Evolutionary conservation across 306 rosid species (phyloP), one percentile per base, ranked within the genome.

Genomic region (Erythrophleum fordii): DNA sequence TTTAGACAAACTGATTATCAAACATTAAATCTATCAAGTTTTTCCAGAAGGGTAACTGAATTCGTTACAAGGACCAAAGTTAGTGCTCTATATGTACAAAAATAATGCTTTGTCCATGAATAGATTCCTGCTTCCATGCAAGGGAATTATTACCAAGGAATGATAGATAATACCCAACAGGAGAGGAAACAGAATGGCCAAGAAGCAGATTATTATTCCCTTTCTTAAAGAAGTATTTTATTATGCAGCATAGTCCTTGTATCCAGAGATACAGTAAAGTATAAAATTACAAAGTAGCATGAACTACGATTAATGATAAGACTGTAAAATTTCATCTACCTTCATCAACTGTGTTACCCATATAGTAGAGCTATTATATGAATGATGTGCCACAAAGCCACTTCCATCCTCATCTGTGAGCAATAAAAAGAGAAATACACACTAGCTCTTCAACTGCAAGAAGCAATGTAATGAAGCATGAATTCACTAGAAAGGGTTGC

Each of bases 391-490:
- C 29, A 17, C 46, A 77, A 83, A 86, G 58, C 92, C 86, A 85
- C 85, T 85, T 65, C 88, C 83, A 62, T 81, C 87, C 65, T 95
- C 98, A 78, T 92, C 99, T 93, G 89, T 56, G 66, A 82, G 65
- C 70, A 82, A 80, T 61, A 81, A 59, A 59, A 59, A 81, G 81
- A 80, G 64, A 73, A 86, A 84, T 29, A 53, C 16, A 51, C 20
- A 71, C 58, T 62, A 41, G 75, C 70, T n/a, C 82, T 42, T 12
- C 49, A 76, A 46, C 14, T 71, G 37, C 37, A 18, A 77, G 65
- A 13, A 51, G 23, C 64, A 78, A 17, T 76, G 48, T 46, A 69
- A 42, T 39, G 52, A 28, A 62, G n/a, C n/a, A 34, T 56, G 18
- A 72, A 42, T 1, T 44, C 49, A 44, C 49, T 41, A 11, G 76